phyloP scores from a whole-genome alignment of 2,329 filamentous ascomycete species.

The Ophiostoma fasciatum region DNA sequence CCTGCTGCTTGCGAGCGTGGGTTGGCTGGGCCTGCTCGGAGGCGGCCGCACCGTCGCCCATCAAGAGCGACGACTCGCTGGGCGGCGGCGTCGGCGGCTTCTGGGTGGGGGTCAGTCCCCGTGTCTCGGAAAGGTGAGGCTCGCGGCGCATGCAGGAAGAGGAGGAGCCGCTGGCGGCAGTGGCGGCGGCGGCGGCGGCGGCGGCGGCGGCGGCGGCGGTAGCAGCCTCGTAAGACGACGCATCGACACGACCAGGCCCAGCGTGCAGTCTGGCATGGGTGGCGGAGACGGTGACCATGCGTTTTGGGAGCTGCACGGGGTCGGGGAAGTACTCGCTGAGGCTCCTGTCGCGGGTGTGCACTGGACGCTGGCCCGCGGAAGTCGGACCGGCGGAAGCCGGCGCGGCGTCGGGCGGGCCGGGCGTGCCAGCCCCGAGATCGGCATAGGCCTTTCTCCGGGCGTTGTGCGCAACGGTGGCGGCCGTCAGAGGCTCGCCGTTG shows the following conservation, averaged over 20 bases:
- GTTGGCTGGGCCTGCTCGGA: constrained; percentile 24
- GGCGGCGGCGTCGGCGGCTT: constrained; percentile 68
- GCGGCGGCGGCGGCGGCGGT: too few relatives aligned
- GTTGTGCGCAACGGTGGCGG: too few relatives aligned
- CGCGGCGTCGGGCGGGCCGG: constrained; percentile 11
- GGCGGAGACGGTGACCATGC: constrained; percentile 60
- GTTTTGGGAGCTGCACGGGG: constrained; percentile 48
- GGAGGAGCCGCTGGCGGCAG: too few relatives aligned
- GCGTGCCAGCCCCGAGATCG: constrained; percentile 22
- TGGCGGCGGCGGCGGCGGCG: too few relatives aligned
- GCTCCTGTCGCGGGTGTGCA: constrained; percentile 62
- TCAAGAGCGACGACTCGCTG: constrained; percentile 50
- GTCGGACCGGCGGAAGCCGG: too few relatives aligned
- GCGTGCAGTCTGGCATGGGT: constrained; percentile 33
- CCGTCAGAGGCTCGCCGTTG: constrained; percentile 36
- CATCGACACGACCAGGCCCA: constrained; percentile 5
- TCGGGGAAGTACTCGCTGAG: constrained; percentile 80
- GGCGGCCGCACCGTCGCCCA: constrained; percentile 25
- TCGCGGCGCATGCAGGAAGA: constrained; percentile 58
- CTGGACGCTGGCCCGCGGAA: constrained; percentile 17
- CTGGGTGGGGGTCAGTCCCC: constrained; percentile 52
- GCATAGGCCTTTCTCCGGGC: constrained; percentile 43
- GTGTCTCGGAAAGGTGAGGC: constrained; percentile 61
- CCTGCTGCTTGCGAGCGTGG: constrained; percentile 20
- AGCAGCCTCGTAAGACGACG: constrained; percentile 12